A percentile compares a stretch with the other conserved stretches of the same genome.
These are phyloP conservation scores for Sonneratia caseolaris DNA, from an alignment of 345 rosid genomes.

Conservation along the genomic window DNA sequence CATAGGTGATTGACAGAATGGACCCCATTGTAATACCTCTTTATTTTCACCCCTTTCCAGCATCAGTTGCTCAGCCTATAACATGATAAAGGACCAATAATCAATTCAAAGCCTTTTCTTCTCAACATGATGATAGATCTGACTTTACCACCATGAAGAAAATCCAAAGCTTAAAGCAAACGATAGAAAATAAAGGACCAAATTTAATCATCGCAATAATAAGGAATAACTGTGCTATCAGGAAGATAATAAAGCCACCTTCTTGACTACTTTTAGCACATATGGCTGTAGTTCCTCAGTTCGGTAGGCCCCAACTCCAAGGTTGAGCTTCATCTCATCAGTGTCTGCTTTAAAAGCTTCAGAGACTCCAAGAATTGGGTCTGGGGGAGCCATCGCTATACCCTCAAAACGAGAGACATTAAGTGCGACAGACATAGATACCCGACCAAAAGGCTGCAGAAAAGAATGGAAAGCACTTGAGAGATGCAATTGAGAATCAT, in stretches of 20 bases:
- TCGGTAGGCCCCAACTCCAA: conserved; percentile 96
- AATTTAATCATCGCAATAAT: neutral
- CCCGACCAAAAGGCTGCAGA: conserved; percentile 51
- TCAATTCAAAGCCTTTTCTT: neutral
- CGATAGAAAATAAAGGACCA: neutral
- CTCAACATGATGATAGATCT: neutral
- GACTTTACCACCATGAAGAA: neutral
- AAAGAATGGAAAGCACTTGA: neutral
- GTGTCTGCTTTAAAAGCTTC: conserved; percentile 88
- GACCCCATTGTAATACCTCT: conserved; percentile 49
- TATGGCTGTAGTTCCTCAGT: conserved; percentile 94
- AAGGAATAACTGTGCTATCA: neutral
- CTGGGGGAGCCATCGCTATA: conserved; percentile 92
- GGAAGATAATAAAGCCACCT: conserved; percentile 32
- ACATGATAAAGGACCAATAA: neutral
- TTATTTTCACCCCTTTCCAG: conserved; percentile 86
- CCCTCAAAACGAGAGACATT: conserved; percentile 78
- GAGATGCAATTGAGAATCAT: neutral
- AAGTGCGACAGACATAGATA: conserved; percentile 54
- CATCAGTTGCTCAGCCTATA: conserved; percentile 82
- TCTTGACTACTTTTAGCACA: conserved; percentile 89
- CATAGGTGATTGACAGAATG: conserved; percentile 2
- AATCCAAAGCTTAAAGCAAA: neutral
- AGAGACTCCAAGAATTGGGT: conserved; percentile 94
- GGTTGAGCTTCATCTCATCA: conserved; percentile 78